Conservation (phyloP, 768 basidiomycete genomes). For the Lentinus tigrinus region DNA sequence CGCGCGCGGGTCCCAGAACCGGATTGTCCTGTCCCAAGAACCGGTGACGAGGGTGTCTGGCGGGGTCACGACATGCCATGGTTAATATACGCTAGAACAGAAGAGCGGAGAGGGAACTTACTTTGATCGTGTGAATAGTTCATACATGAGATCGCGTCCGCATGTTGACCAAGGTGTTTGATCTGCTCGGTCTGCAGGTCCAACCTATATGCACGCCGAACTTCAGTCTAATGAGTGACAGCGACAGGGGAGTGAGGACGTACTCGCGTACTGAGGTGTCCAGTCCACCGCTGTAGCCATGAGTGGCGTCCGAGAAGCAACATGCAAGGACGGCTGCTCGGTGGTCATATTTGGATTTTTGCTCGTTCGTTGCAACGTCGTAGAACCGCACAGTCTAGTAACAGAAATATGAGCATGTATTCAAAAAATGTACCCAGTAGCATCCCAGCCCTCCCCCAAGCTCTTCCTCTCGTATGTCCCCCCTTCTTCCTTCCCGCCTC, state of each 20-base stretch:
- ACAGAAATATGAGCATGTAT: not conserved
- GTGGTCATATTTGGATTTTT: slow-evolving; percentile 82
- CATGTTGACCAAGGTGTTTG: slow-evolving; percentile 75
- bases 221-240: not conserved
- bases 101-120: slow-evolving; percentile 33
- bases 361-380: slow-evolving; percentile 54
- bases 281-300: slow-evolving; percentile 84
- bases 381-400: slow-evolving; percentile 59
- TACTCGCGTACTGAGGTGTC: slow-evolving; percentile 84
- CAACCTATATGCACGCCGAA: slow-evolving; percentile 50
- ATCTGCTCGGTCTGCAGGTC: slow-evolving; percentile 75
- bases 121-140: slow-evolving; percentile 65
- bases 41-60: slow-evolving; percentile 77
- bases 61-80: not conserved
- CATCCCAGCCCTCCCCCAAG: not conserved
- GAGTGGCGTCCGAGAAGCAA: slow-evolving; percentile 63
- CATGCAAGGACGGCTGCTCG: slow-evolving; percentile 87
- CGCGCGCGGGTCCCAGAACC: slow-evolving; percentile 83
- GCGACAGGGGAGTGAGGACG: slow-evolving; percentile 23
- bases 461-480: not conserved
- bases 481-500: not conserved
- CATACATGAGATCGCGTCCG: slow-evolving; percentile 77
- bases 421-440: not conserved
- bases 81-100: not conserved
- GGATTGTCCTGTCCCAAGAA: slow-evolving; percentile 89